Conservation (phyloP, 2,329 filamentous ascomycete species). For the Didymella pomorum region DNA sequence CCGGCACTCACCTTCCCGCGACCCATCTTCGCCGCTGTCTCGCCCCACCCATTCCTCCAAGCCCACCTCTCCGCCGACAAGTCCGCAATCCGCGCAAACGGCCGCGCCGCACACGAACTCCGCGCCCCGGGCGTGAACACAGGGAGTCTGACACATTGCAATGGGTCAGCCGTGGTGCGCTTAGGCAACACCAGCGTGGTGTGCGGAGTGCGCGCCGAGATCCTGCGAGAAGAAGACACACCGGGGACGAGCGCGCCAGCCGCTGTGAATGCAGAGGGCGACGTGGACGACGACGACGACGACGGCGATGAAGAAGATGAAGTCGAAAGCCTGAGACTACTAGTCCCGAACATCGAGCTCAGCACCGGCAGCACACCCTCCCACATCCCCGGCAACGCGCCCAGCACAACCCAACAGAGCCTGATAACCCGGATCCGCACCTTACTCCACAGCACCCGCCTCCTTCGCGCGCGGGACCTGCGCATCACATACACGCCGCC, state of each 20-base stretch:
- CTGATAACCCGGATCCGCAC: conserved; percentile 81
- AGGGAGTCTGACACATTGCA: conserved; percentile 84
- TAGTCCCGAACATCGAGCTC: conserved; percentile 94
- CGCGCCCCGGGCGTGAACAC: conserved; percentile 80
- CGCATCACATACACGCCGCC: conserved; percentile 73
- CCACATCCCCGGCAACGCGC: conserved; percentile 84
- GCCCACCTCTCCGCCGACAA: conserved; percentile 77
- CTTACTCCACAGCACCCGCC: conserved; percentile 73
- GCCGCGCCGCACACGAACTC: conserved; percentile 73
- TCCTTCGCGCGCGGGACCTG: conserved; percentile 73
- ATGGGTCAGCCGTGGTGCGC: conserved; percentile 88
- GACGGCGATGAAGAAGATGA: conserved; percentile 36
- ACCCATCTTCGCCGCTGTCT: conserved; percentile 85
- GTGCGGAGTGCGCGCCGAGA: conserved; percentile 87
- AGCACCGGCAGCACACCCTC: conserved; percentile 88
- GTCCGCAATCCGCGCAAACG: conserved; percentile 78
- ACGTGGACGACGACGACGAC: conserved; percentile 32
- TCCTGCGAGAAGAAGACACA: conserved; percentile 77
- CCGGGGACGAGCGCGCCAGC: conserved; percentile 63
- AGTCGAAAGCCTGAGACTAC: conserved; percentile 66
- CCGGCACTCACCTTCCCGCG: conserved; percentile 62
- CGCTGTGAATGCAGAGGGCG: conserved; percentile 10
- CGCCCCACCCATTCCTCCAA: conserved; percentile 87
- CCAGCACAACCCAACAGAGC: conserved; percentile 80
- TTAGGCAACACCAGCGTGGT: conserved; percentile 93